A percentile compares a stretch with the other conserved stretches of the same genome.
Conservation (phyloP, 345 rosid species). For the Moringa oleifera region DNA sequence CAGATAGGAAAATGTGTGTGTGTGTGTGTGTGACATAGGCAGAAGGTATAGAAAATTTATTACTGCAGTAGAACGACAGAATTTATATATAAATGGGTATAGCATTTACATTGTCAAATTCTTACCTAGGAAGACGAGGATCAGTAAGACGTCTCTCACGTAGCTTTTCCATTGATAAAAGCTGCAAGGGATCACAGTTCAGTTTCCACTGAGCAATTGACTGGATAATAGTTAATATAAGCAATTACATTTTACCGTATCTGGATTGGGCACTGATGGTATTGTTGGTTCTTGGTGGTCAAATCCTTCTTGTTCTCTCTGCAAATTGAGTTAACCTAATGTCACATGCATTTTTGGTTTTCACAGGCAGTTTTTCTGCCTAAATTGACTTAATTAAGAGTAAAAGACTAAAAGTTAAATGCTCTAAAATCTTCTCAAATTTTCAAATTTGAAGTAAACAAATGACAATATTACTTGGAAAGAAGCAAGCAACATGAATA, state of each 20-base stretch:
- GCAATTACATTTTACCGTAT: constrained; percentile 41
- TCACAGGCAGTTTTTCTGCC: constrained; percentile 6
- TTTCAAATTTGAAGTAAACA: constrained; percentile 9
- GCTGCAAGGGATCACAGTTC: constrained; percentile 48
- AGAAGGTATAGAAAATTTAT: background rate
- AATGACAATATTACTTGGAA: constrained; percentile 57
- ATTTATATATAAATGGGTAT: background rate
- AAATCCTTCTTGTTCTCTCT: constrained; percentile 75
- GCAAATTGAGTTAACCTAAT: constrained; percentile 9
- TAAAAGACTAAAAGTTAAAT: background rate
- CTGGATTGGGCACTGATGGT: constrained; percentile 78
- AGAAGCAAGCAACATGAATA: constrained; percentile 82
- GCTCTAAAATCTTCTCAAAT: background rate
- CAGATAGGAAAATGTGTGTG: background rate
- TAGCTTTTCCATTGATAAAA: constrained; percentile 73
- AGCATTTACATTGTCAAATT: background rate
- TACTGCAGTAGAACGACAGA: no score
- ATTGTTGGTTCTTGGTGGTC: constrained; percentile 67
- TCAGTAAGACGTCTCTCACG: constrained; percentile 79
- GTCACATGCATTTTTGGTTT: constrained; percentile 9
- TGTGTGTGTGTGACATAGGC: no score
- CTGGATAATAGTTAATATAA: constrained; percentile 11
- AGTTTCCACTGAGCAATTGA: constrained; percentile 13
- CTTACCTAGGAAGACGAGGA: constrained; percentile 83
- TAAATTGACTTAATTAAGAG: background rate